These are phyloP conservation scores for Penicillium sp. DNA, from an alignment of 2,329 filamentous ascomycete species.

Conservation along the genomic window DNA sequence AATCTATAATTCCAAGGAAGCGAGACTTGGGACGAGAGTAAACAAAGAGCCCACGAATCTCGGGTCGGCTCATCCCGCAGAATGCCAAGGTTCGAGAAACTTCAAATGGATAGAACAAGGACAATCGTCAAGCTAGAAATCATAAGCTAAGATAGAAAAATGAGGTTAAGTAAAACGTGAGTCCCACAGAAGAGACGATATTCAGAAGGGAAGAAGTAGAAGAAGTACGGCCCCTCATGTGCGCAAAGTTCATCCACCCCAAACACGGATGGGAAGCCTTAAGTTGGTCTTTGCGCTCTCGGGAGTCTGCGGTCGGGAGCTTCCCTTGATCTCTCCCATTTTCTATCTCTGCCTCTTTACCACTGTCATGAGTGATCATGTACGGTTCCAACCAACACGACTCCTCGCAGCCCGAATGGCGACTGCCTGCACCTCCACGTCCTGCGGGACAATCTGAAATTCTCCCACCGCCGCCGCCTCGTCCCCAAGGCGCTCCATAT, in stretches of 20 bases:
- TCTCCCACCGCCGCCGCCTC: slow-evolving; percentile 25
- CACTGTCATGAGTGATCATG: slow-evolving; percentile 25
- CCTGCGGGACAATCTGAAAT: slow-evolving; percentile 18
- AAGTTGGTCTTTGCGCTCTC: not conserved
- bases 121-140: not conserved
- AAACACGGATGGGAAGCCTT: not conserved
- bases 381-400: slow-evolving; percentile 29
- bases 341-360: not conserved
- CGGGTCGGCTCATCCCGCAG: no score
- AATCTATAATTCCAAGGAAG: no score
- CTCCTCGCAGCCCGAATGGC: slow-evolving; percentile 39
- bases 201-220: not conserved
- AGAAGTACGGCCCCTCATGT: not conserved
- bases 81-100: no score
- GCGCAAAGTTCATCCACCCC: not conserved
- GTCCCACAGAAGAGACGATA: not conserved
- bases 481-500: slow-evolving; percentile 27
- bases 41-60: no score
- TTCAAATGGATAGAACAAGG: not conserved
- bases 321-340: not conserved
- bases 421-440: slow-evolving; percentile 25
- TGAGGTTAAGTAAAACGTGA: no score
- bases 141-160: no score
- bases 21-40: no score
- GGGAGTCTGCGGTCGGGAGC: not conserved